phyloP scores from a whole-genome alignment of 768 basidiomycete genomes.

The Tulasnella sp. region DNA sequence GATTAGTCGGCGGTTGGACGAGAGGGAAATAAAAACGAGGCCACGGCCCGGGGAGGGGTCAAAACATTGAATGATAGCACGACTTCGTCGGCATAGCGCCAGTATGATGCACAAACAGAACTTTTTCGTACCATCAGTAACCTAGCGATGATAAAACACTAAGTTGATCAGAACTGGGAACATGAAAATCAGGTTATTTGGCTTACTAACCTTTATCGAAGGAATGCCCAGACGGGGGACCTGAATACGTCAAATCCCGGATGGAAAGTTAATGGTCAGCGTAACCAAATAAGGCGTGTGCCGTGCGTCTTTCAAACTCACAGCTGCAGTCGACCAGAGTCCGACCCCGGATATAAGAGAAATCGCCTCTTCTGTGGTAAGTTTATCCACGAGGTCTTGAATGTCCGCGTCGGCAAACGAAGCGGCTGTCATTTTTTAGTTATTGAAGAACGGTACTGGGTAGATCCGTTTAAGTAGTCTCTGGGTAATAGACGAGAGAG shows the following conservation, averaged over 20 bases:
- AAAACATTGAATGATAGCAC: neutral
- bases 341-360: conserved; percentile 70
- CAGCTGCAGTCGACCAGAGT: conserved; percentile 26
- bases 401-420: conserved; percentile 41
- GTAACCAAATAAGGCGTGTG: neutral
- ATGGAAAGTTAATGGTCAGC: neutral
- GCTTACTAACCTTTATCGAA: conserved; percentile 61
- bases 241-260: neutral
- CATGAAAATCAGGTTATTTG: conserved; percentile 51
- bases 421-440: neutral
- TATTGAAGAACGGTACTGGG: neutral
- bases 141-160: neutral
- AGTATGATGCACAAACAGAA: neutral
- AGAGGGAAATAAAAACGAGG: neutral
- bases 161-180: neutral
- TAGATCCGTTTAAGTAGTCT: neutral
- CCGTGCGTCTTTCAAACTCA: conserved; percentile 33
- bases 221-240: conserved; percentile 69
- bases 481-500: neutral
- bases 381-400: conserved; percentile 55
- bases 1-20: neutral
- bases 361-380: conserved; percentile 74
- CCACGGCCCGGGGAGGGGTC: neutral
- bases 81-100: neutral
- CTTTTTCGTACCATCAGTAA: neutral